Base-by-base conservation (phyloP, 2,329 filamentous ascomycete species). In the Nemania sp. region DNA sequence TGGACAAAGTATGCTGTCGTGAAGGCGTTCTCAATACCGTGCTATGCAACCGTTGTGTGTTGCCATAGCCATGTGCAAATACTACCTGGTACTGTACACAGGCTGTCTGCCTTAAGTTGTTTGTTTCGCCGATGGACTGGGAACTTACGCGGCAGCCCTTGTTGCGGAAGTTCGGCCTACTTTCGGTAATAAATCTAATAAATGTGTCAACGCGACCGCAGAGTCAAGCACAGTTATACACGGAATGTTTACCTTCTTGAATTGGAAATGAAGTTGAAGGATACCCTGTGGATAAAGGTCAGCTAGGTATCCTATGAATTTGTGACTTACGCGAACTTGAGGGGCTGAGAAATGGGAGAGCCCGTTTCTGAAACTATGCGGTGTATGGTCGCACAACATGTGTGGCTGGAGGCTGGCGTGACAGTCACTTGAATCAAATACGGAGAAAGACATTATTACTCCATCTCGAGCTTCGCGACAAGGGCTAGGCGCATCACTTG, bases 261-360 rank as follows among this genome's bases (percentile, higher is more conserved):
- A 98, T 80, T 98, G 94, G 80, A 99, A 99, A 79, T 98, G 95
- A 66, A 99, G 87, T 82, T 98, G 94, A 66, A 99, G 84, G 75
- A 98, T 97, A 61, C 95, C 95, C 93, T 97, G 77, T 72, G 73
- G 55, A 57, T 57, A 67, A 65, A 74, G 32, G 70, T 79, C 67
- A 80, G 77, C 53, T 38, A n/a, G 24, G 38, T 41, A 22, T 51
- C 53, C 54, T 56, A 27, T 32, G 3, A 29, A 41, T 11, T 43
- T 62, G 41, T 54, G 24, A 60, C 57, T 32, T 54, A 43, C 47
- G 65, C 38, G 62, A 70, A 68, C 62, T 13, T 56, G 56, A 60
- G 61, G 49, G 45, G 52, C 27, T 55, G 51, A 4, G 62, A 56
- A 53, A 63, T 62, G 58, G 47, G 61, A 65, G 57, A 57, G 64